Base-by-base conservation (phyloP, 768 basidiomycete species). In the Hericium erinaceus region DNA sequence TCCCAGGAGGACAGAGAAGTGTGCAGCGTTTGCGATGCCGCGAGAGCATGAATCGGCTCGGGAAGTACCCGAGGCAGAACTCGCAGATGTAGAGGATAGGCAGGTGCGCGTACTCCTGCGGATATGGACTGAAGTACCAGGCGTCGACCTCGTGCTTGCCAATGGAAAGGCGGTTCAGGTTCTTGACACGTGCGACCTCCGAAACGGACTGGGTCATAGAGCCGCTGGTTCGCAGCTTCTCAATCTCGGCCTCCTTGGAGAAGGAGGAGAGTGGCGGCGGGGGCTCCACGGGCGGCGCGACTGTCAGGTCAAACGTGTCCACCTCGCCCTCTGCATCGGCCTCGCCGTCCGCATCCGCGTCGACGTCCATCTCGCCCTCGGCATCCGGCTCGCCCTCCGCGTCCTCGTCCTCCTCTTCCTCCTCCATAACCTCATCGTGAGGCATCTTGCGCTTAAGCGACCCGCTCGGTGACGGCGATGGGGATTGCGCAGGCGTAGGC, bases 41-140 rank as follows among this genome's bases (percentile, higher is more conserved):
- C 57, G 82, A 80, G 60, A 98, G 80, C 89, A 94, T 94, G 75
- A 95, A 85, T 48, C 80, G 81, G 13, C 92, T 92, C 33, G 90
- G 89, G 73, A 85, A 98, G 76, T 89, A 99, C 39, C 85, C 87
- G 50, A 98, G 80, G 70, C 97, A 99, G 77, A 95, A 95, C 73
- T 99, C 95, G 85, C 97, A 99, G 68, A 99, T 85, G 78, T 95
- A 98, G 48, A 99, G 80, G 60, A 95, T 76, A 18, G 95, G 93
- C 26, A 95, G 83, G 72, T 98, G 91, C 48, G 97, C 93, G 75
- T 92, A 98, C 74, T 98, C 97, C 73, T 92, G 89, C 11, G 97
- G 97, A 74, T 98, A 99, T 22, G 97, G 97, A 66, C 91, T 94
- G 78, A 98, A 98, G 73, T 99, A 99, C 97, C 97, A 99, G n/a